Evolutionary conservation across 139 green algal genomes (phyloP), one percentile per base, ranked within the genome.

Genomic region (Desmodesmus armatus): DNA sequence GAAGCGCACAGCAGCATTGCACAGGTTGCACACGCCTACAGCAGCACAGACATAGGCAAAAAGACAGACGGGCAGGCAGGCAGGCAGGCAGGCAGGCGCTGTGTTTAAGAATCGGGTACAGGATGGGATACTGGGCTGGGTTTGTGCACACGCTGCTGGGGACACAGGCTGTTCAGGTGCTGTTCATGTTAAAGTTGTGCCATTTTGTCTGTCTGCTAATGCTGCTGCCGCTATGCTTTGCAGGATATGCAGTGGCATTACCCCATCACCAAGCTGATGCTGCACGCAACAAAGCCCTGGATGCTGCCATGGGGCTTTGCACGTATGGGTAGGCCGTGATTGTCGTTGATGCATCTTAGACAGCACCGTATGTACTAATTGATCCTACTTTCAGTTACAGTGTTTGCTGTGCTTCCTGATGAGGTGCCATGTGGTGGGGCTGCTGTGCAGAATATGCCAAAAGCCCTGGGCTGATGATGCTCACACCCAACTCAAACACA

Each of bases 21-120:
- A 86, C 27, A 80, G 15, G 69, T 86, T 86, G 80, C 80, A 86
- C 6, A 86, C 70, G 23, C 70, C 81, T 86, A 31, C 5, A 29
- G 76, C 33, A 66, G 0, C 21, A 25, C 9, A n/a, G 25, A 25
- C 0, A 72, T 41, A 23, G 29, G 15, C 9, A 6, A 25, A 7
- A 21, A 4, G 27, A 5, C 63, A 7, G 40, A 43, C 29, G 27
- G 40, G 6, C 47, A 29, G n/a, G 27, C 21, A 31, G 9, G 58
- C 27, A 39, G 25, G 0, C 17, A 77, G n/a, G n/a, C 25, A 40
- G 40, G 21, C 55, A 37, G 40, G 27, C 40, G 33, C 35, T 29
- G 31, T 21, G 35, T 29, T 35, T 4, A 25, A 66, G 58, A 25
- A 66, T 27, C 31, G 58, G 3, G n/a, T 29, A 39, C n/a, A n/a